Evolutionary conservation across 192 early-diverging fungal genomes (phyloP), one percentile per base, ranked within the genome.

Genomic region (Kappamyces sp.): DNA sequence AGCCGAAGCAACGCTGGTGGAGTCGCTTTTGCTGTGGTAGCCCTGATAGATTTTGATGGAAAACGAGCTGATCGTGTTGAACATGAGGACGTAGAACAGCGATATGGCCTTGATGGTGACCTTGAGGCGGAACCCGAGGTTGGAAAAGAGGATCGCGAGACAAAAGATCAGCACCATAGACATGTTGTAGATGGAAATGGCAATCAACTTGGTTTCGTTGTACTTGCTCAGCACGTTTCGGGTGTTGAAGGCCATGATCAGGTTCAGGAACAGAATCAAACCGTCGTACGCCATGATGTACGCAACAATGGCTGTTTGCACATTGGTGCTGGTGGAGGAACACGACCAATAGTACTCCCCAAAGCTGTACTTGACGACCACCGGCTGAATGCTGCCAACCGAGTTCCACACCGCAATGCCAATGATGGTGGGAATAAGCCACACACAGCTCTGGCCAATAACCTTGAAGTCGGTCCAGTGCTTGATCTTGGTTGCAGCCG

Each of bases 111-210:
- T 45, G 43, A 45, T 45, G 43, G 22, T n/a, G 22, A 45, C 12
- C 43, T 45, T 45, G 12, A 22, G 12, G 22, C 12, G 12, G 43
- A 45, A 45, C 22, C 43, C 43, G 12, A 45, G 22, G 43, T 22
- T 22, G 22, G 22, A 55, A n/a, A 55, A 22, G 22, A 22, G 22
- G 22, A 22, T 22, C 22, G 22, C 22, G 22, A 22, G 22, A 22
- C 22, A 22, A 22, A 22, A 22, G 22, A 22, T 12, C 36, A 14
- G 36, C 40, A 52, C 50, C 22, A 55, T 55, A 6, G 54, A 43
- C 5, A 60, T 63, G 52, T 68, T 68, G 66, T 68, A 68, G 29
- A 68, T 50, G 3, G 66, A 51, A 4, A 68, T 39, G n/a, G 52
- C 59, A 47, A 68, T 68, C 3, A 47, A 29, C 47, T 61, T 68